Base-by-base conservation (phyloP, 345 rosid genomes). In the Acer campestre region DNA sequence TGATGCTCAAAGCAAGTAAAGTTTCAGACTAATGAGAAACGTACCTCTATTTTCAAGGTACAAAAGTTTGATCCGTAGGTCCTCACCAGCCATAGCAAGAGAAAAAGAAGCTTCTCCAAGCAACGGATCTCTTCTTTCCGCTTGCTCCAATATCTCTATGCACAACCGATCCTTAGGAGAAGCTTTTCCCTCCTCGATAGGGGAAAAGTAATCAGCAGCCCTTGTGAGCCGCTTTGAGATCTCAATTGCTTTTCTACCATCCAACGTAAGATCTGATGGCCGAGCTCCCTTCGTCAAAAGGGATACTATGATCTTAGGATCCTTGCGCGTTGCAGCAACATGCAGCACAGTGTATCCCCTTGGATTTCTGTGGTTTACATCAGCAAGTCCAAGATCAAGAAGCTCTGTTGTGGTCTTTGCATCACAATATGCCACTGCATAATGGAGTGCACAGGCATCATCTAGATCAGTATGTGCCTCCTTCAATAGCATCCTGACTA, bases 21-120 rank as follows among this genome's bases (percentile, higher is more conserved):
- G 56, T 38, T 66, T 74, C 70, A 17, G 61, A 29, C 55, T 46
- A 11, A 59, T 18, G 31, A 35, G 71, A 13, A 73, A 18, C 3
- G 78, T 82, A 91, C 98, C 98, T 87, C 97, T 88, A 70, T 91
- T 91, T 84, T 93, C 97, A 77, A 87, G 92, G 85, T 94, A 88
- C 80, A 91, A 73, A 46, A 93, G 77, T 75, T 84, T 88, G 91
- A 86, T 89, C 70, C 87, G 84, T 35, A 93, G 78, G 85, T 90
- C 97, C 59, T 93, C 97, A 44, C 94, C 93, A 48, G 94, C 94
- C 75, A 82, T 77, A 56, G 95, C 93, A 70, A 91, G 87, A 79
- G 95, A 89, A 69, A 79, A 83, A 67, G 89, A 79, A 64, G 87
- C 92, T 78, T 89, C 95, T 74, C 89, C 91, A 25, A 88, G 88